Evolutionary conservation across 2,329 filamentous ascomycete genomes (phyloP).

Genomic region (Onygena corvina): DNA sequence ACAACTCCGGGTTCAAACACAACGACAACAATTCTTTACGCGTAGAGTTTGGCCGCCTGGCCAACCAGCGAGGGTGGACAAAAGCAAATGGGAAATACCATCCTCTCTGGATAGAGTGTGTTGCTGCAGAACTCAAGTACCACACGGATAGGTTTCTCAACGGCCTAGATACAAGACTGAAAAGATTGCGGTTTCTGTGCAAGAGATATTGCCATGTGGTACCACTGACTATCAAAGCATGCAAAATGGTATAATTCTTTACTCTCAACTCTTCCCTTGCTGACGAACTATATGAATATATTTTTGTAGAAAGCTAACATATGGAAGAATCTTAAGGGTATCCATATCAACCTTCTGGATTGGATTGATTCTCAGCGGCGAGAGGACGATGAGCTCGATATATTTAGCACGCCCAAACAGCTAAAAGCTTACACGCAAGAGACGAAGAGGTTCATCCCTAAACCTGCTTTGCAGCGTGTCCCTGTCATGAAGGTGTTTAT

Average conservation of each 20-base stretch:
- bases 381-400: background rate
- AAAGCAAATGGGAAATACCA: slow-evolving; percentile 5
- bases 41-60: slow-evolving; percentile 8
- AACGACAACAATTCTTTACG: slow-evolving; percentile 6
- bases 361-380: slow-evolving; percentile 7
- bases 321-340: background rate
- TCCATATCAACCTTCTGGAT: slow-evolving; percentile 8
- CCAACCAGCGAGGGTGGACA: slow-evolving; percentile 7
- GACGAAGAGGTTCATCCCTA: slow-evolving; percentile 6
- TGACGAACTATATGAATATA: too few species aligned
- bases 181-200: slow-evolving; percentile 3
- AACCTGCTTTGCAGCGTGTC: background rate
- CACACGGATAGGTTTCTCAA: background rate
- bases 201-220: background rate
- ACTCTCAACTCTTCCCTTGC: background rate
- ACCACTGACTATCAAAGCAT: background rate
- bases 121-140: background rate
- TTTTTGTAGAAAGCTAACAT: too few species aligned
- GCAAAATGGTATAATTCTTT: slow-evolving; percentile 5
- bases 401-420: background rate
- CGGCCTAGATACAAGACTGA: background rate
- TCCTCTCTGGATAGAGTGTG: slow-evolving; percentile 1
- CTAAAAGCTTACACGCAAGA: background rate
- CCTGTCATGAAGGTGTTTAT: slow-evolving; percentile 9
- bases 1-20: background rate